Evolutionary conservation across 2,329 filamentous ascomycete genomes (phyloP), one percentile per base, ranked within the genome.

Genomic region (Alternaria incomplexa): DNA sequence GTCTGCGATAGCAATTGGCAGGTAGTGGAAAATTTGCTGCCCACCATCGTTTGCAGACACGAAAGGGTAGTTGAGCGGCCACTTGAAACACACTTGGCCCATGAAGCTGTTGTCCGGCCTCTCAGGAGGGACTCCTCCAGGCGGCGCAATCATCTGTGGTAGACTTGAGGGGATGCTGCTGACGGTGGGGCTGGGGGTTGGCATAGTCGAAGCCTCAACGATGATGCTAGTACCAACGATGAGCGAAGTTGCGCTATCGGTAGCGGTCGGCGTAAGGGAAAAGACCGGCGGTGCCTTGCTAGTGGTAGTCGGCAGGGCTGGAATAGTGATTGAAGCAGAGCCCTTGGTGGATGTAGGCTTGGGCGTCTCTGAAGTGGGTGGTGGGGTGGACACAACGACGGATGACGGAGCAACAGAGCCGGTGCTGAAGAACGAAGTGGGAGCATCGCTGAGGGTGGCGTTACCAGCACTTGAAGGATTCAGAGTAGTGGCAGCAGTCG

Each of bases 71-170:
- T 96, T 95, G 70, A 97, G 86, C 1, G 88, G 87, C 74, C 89
- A 91, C 56, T 88, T 83, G 85, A 98, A 97, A 32, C 92, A 96
- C 66, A 98, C 86, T 77, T 97, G 93, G 70, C 97, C 90, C 70
- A 92, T 81, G 5, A 88, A 89, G 1, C 87, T 89, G 69, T 92
- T 91, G 4, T 84, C 81, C 0, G 92, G 91, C 17, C 84, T 79
- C 8, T 70, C 64, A 5, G 81, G 63, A 20, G 85, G 83, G 52
- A 86, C 84, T 28, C 87, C 86, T 59, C 86, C 85, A 44, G 88
- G 87, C 9, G 93, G 93, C 26, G 89, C 87, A 68, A 97, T 94
- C 46, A 92, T 87, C 73, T 88, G 88, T 20, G 93, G 93, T 62
- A 96, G 85, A 36, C 84, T 83, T 0, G 88, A 87, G 0, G 92